A percentile compares a stretch with the other conserved stretches of the same genome.
Conservation (phyloP, 2,329 filamentous ascomycete species). For the Talaromyces sp. region DNA sequence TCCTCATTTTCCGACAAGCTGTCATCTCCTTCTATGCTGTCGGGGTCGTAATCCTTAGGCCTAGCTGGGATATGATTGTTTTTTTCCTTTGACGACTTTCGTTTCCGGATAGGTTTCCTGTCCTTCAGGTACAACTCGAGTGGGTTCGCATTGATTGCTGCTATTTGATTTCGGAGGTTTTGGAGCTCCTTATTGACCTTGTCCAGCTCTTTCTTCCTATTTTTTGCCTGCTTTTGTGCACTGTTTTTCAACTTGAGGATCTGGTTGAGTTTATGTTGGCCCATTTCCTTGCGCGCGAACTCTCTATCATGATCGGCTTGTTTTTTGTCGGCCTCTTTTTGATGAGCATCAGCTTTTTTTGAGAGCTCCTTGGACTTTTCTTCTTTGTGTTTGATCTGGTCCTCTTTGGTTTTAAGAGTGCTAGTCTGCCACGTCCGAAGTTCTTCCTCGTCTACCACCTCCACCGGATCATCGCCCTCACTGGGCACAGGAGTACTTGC, state of each 20-base stretch:
- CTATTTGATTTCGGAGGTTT: neutral
- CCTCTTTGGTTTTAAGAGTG: neutral
- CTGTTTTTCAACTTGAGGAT: neutral
- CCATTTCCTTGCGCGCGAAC: neutral
- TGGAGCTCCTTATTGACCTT: neutral
- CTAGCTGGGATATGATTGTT: neutral
- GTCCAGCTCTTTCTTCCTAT: neutral
- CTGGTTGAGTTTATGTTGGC: neutral
- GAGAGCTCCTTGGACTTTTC: neutral
- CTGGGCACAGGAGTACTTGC: neutral
- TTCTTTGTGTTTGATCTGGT: neutral
- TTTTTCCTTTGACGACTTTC: neutral
- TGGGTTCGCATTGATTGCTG: neutral
- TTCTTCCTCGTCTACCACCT: neutral
- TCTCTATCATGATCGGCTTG: neutral
- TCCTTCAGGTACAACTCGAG: neutral
- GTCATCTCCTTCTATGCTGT: constrained; percentile 1
- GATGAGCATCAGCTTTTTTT: neutral
- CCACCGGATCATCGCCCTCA: neutral
- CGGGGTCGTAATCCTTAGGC: neutral
- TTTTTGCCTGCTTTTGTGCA: neutral
- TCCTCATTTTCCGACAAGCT: constrained; percentile 2
- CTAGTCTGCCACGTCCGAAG: neutral
- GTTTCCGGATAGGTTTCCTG: neutral
- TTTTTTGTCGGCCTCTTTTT: neutral